Percentiles rank a stretch among this genome's conserved stretches.
Conservation (phyloP, 306 rosid genomes). For the Luffa acutangula region DNA sequence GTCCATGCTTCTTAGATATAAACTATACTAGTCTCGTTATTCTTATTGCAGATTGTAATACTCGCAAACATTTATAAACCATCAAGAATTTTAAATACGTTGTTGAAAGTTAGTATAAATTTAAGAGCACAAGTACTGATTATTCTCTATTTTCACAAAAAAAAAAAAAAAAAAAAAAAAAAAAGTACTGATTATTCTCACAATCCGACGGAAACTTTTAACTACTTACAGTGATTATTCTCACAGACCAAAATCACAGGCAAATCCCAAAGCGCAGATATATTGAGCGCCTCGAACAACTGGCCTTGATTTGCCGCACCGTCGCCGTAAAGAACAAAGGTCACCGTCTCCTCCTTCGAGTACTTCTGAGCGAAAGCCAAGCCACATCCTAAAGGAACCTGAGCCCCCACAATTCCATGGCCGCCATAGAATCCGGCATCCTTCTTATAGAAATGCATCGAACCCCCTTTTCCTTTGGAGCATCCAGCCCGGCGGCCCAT, state of each 20-base stretch:
- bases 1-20: neutral
- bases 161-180: too few species aligned
- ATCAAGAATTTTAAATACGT: neutral
- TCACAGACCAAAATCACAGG: conserved; percentile 95
- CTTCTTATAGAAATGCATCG: conserved; percentile 89
- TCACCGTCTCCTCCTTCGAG: conserved; percentile 57
- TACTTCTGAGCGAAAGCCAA: conserved; percentile 84
- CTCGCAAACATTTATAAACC: neutral
- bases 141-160: too few species aligned
- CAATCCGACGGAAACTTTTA: neutral
- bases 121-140: neutral
- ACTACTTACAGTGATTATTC: conserved; percentile 79
- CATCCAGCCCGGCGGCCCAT: conserved; percentile 77
- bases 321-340: conserved; percentile 73
- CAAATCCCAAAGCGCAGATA: conserved; percentile 87
- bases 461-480: conserved; percentile 83
- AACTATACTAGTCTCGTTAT: neutral
- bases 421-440: conserved; percentile 70
- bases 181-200: neutral
- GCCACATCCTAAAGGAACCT: conserved; percentile 78
- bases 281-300: conserved; percentile 84
- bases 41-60: neutral
- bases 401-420: conserved; percentile 95
- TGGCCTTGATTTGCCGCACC: conserved; percentile 98
- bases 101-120: neutral